Conservation (phyloP, 2,329 filamentous ascomycete genomes). For the Ceratocystis alfenasii region DNA sequence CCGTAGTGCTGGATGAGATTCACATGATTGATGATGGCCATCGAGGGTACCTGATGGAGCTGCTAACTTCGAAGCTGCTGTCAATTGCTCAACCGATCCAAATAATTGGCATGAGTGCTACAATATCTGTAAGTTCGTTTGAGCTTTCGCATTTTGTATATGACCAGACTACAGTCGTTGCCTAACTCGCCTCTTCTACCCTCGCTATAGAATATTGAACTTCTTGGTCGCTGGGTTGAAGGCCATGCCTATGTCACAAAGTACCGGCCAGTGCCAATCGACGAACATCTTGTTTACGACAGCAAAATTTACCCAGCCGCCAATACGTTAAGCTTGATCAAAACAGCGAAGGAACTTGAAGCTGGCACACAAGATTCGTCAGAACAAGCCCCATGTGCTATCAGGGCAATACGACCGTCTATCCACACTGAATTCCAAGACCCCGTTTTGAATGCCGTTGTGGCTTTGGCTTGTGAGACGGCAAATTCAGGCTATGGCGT, state of each 20-base stretch:
- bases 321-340: constrained; percentile 43
- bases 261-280: constrained; percentile 62
- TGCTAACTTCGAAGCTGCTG: constrained; percentile 63
- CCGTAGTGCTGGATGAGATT: constrained; percentile 65
- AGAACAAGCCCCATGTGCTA: constrained; percentile 26
- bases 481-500: constrained; percentile 56
- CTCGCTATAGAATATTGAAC: constrained; percentile 48
- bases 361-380: constrained; percentile 27
- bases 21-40: constrained; percentile 71
- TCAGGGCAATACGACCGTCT: constrained; percentile 44
- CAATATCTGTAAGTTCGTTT: constrained; percentile 47
- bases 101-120: constrained; percentile 70
- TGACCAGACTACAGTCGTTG: too few relatives aligned
- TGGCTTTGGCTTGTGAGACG: constrained; percentile 58
- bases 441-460: constrained; percentile 55
- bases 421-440: constrained; percentile 50
- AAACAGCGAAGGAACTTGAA: constrained; percentile 43
- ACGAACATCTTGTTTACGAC: constrained; percentile 63
- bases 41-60: constrained; percentile 62
- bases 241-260: constrained; percentile 61
- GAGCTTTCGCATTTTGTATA: too few relatives aligned
- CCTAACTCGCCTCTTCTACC: not conserved
- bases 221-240: constrained; percentile 57
- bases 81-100: constrained; percentile 55
- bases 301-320: constrained; percentile 53